Evolutionary conservation across 768 basidiomycete genomes (phyloP).

Genomic region (Galerina marginata): DNA sequence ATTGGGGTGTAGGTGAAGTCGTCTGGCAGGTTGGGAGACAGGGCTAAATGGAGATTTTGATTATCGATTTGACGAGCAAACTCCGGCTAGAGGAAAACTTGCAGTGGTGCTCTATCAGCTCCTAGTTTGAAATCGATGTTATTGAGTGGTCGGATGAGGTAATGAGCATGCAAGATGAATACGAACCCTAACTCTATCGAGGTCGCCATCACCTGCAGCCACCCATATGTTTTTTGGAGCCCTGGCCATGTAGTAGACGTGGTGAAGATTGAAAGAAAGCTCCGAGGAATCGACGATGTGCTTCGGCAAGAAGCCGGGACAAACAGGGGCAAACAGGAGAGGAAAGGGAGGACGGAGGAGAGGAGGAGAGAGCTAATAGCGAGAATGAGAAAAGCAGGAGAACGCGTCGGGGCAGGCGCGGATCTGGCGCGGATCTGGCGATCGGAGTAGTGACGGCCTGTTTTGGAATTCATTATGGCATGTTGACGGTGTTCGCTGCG

Average conservation of each 20-base stretch:
- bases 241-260: constrained; percentile 19
- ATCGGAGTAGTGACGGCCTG: constrained; percentile 22
- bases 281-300: constrained; percentile 17
- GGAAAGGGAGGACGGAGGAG: not conserved
- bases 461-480: constrained; percentile 31
- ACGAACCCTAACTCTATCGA: constrained; percentile 73
- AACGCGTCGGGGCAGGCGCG: constrained; percentile 5
- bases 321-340: constrained; percentile 31
- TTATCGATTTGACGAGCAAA: constrained; percentile 31
- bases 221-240: constrained; percentile 79
- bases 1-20: constrained; percentile 82
- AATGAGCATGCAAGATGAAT: constrained; percentile 8
- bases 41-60: constrained; percentile 46
- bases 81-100: constrained; percentile 38
- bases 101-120: constrained; percentile 64
- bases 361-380: not conserved
- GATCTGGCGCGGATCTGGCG: constrained; percentile 37
- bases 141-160: constrained; percentile 11
- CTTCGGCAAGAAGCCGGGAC: constrained; percentile 5
- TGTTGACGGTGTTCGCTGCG: not conserved
- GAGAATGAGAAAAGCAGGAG: constrained; percentile 6
- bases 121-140: constrained; percentile 40
- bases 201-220: constrained; percentile 89
- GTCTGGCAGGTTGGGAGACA: constrained; percentile 77
- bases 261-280: constrained; percentile 8